Evolutionary conservation across 2,329 filamentous ascomycete species (phyloP).

Genomic region (Penicillium sumatraense): DNA sequence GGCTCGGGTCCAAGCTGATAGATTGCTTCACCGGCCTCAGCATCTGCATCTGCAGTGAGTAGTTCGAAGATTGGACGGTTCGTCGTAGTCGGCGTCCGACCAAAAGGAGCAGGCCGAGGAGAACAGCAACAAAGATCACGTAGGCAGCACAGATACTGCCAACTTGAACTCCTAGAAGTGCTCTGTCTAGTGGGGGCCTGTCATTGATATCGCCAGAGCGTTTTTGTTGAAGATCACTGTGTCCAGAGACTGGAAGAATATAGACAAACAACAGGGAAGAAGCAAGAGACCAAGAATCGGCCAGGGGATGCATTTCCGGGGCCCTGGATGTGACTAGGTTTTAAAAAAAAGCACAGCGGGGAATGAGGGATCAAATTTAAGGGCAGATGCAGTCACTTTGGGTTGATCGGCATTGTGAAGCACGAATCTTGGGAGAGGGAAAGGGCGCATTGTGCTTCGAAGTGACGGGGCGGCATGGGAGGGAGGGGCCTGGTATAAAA

Average conservation of each 20-base stretch:
- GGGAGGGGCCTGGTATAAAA: slow-evolving; percentile 25
- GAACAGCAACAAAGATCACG: slow-evolving; percentile 73
- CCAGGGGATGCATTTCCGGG: slow-evolving; percentile 24
- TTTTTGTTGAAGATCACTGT: slow-evolving; percentile 45
- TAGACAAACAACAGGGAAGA: slow-evolving; percentile 56
- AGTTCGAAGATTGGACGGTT: slow-evolving; percentile 57
- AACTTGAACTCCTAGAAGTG: slow-evolving; percentile 78
- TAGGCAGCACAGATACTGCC: slow-evolving; percentile 84
- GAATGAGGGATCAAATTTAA: slow-evolving; percentile 16
- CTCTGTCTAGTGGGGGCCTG: slow-evolving; percentile 57
- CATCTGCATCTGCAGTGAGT: slow-evolving; percentile 61
- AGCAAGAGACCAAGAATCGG: slow-evolving; percentile 56
- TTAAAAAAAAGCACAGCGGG: slow-evolving; percentile 13
- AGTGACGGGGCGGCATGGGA: slow-evolving; percentile 22
- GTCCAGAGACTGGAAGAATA: slow-evolving; percentile 15
- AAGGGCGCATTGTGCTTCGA: slow-evolving; percentile 25
- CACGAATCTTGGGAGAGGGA: slow-evolving; percentile 32
- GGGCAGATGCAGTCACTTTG: slow-evolving; percentile 16
- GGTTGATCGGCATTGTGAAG: slow-evolving; percentile 26
- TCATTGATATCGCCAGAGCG: slow-evolving; percentile 45
- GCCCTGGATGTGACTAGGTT: slow-evolving; percentile 10
- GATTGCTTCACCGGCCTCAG: slow-evolving; percentile 49
- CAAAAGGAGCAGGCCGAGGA: slow-evolving; percentile 68
- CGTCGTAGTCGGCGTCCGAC: slow-evolving; percentile 62
- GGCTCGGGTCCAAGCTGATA: slow-evolving; percentile 39